Base-by-base conservation (phyloP, 257 asterid species). In the Penstemon newberryi region DNA sequence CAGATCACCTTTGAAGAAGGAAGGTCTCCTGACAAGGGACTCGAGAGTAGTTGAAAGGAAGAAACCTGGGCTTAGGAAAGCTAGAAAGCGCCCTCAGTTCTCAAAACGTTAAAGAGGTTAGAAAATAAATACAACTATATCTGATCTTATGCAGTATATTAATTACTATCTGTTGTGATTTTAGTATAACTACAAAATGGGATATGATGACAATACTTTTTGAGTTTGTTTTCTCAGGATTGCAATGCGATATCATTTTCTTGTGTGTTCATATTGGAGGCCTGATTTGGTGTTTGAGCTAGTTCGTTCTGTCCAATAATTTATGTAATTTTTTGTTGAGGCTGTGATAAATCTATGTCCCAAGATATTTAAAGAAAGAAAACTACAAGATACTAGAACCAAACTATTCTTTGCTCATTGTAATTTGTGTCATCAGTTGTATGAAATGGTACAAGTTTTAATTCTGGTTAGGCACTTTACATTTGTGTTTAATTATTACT, bases 31-130 rank as follows among this genome's bases (percentile, higher is more conserved):
- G 63, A 94, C 99, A 4, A 79, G 98, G 75, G 99, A 94, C 65
- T 57, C 99, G 2, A 87, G 98, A 78, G 92, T 87, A 19, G 99
- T 91, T 0, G 99, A 94, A 73, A 85, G 99, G 89, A 94, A 94
- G 88, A 91, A 94, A 78, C 80, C 80, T 36, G 99, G 99, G 63
- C 80, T 94, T 12, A 85, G 75, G 85, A 94, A 94, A 78, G 99
- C 99, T 51, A 84, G 99, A 33, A 94, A 94, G 80, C 90, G 90
- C 77, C 99, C 99, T 44, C 99, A 94, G 42, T 94, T 12, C 83
- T 91, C 99, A 44, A 91, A 94, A 77, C 99, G 99, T 87, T 94
- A 25, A 25, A 15, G 72, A 85, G 89, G 86, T 78, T 55, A 73
- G 49, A 56, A 8, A 15, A n/a, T 25, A 25, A 25, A 25, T 15